phyloP scores from a whole-genome alignment of 768 basidiomycete genomes.

The Suillus placidus region DNA sequence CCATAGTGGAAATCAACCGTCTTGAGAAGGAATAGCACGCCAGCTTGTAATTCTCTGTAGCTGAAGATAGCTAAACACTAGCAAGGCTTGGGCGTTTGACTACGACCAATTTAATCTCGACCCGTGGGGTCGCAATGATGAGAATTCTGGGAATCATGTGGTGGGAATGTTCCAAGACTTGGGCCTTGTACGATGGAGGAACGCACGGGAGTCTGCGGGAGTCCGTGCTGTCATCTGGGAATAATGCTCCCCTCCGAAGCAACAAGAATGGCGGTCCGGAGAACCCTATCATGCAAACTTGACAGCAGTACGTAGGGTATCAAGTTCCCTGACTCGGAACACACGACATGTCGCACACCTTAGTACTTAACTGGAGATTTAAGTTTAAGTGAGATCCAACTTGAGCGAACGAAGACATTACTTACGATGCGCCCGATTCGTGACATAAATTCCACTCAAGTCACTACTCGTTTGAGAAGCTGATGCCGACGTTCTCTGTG shows the following conservation, averaged over 20 bases:
- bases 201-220: neutral
- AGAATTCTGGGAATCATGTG: neutral
- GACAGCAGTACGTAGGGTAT: neutral
- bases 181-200: neutral
- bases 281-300: neutral
- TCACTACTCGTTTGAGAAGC: neutral
- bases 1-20: neutral
- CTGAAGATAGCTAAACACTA: neutral
- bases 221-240: neutral
- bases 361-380: neutral
- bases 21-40: neutral
- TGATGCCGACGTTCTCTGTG: conserved; percentile 13
- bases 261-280: neutral
- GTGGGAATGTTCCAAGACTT: neutral
- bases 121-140: neutral
- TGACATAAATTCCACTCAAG: neutral
- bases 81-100: neutral
- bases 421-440: neutral
- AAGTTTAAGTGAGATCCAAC: neutral
- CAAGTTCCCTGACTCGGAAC: neutral
- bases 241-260: neutral
- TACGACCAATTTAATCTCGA: neutral
- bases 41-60: neutral
- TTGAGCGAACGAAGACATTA: neutral
- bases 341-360: neutral